These are phyloP conservation scores for Huntiella abstrusa DNA, from an alignment of 2,329 filamentous ascomycete genomes.

Conservation along the genomic window DNA sequence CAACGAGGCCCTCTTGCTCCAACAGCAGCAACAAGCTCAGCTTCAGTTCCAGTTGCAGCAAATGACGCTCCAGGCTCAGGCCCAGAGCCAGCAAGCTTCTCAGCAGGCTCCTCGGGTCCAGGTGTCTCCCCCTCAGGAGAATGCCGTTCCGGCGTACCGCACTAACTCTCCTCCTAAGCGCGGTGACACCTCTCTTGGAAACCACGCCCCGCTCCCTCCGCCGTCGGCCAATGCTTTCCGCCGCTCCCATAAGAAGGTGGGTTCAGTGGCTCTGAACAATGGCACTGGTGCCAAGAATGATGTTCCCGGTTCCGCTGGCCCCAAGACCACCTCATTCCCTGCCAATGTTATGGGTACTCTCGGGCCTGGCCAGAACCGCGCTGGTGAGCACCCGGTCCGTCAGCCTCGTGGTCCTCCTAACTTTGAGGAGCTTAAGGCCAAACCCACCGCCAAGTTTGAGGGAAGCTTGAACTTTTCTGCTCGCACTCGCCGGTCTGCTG, in stretches of 20 bases:
- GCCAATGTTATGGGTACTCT: slow-evolving; percentile 73
- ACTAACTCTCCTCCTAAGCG: slow-evolving; percentile 49
- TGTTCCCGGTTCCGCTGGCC: slow-evolving; percentile 37
- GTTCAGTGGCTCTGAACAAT: slow-evolving; percentile 39
- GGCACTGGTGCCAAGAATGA: slow-evolving; percentile 29
- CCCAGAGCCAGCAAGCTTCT: slow-evolving; percentile 14
- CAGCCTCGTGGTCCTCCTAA: slow-evolving; percentile 85
- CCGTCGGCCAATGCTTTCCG: slow-evolving; percentile 85
- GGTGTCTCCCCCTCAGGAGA: slow-evolving; percentile 60
- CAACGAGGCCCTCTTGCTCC: slow-evolving; percentile 17
- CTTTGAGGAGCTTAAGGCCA: slow-evolving; percentile 73
- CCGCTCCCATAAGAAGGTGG: slow-evolving; percentile 78
- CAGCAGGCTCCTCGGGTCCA: slow-evolving; percentile 44
- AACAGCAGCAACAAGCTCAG: slow-evolving; percentile 26
- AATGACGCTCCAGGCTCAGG: slow-evolving; percentile 16
- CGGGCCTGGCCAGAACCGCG: slow-evolving; percentile 78
- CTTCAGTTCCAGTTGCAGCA: slow-evolving; percentile 26
- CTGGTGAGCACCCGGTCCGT: slow-evolving; percentile 82
- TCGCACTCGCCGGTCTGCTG: slow-evolving; percentile 76
- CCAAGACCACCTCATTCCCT: slow-evolving; percentile 66
- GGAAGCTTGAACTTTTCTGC: slow-evolving; percentile 96
- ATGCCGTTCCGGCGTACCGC: slow-evolving; percentile 31
- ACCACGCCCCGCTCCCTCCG: slow-evolving; percentile 55
- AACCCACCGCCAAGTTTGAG: slow-evolving; percentile 82
- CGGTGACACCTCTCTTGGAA: slow-evolving; percentile 44